Base-by-base conservation (phyloP, 148 eudicot genomes). In the Vaccinium corymbosum region DNA sequence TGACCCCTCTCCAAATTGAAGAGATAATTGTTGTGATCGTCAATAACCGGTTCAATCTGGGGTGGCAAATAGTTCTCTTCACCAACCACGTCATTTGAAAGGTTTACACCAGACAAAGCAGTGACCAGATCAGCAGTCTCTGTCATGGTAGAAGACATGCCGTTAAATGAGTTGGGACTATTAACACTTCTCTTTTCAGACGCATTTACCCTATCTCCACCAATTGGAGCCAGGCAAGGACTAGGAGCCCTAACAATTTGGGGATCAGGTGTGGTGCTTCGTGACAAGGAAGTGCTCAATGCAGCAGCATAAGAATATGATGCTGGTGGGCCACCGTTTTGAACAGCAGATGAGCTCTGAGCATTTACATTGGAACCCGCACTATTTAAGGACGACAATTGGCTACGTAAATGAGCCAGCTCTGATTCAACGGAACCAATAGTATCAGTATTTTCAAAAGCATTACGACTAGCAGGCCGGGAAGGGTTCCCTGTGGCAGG, bases 221-320 rank as follows among this genome's bases (percentile, higher is more conserved):
- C 98, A 86, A 95, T 97, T 59, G 99, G 98, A 66, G 94, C 89
- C 59, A 90, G 99, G 86, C 93, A 91, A 70, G 99, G 99, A 88
- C 99, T 97, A 57, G 98, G 99, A 70, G 89, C 94, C 87, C 98
- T 88, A 66, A 94, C 90, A 42, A 95, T 90, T 81, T 95, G 97
- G 78, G 99, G 92, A 77, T 97, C 99, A 70, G 99, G 99, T 19
- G 99, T 97, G 59, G 93, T 91, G 89, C 98, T 95, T 86, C 99
- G 92, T 68, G 99, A 97, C 86, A 97, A 84, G 64, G 99, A 89
- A 74, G 93, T 81, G 68, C 98, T 98, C 85, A 97, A 86, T 56
- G 87, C 98, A 87, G 99, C 94, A 89, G 99, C 98, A 92, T 95
- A 95, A 78, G 94, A 89, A 87, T 91, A 93, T 3, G 99, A 92